Conservation (phyloP, 176 grass and related monocot genomes). For the Secale cereale region DNA sequence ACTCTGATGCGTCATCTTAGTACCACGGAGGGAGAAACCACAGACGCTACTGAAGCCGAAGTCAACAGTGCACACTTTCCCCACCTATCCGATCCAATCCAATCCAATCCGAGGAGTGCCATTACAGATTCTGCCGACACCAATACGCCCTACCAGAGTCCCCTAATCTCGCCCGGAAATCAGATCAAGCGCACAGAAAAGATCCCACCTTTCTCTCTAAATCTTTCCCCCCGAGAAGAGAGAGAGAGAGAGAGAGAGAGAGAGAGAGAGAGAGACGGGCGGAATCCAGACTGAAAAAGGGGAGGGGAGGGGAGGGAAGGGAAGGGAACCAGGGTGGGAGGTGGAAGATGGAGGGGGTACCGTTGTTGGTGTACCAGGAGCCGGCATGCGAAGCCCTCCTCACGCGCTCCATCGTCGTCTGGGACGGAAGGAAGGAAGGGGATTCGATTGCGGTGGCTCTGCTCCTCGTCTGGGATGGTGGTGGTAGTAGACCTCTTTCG, state of each 20-base stretch:
- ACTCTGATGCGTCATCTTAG: background rate
- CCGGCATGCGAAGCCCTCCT: constrained; percentile 77
- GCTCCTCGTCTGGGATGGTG: background rate
- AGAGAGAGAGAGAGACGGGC: background rate
- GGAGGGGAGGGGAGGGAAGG: too few species aligned
- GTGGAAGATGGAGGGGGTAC: constrained; percentile 26
- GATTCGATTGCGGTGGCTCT: background rate
- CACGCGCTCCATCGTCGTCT: constrained; percentile 47
- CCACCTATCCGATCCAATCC: background rate
- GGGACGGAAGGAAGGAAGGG: background rate
- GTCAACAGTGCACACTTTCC: background rate
- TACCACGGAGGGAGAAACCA: background rate
- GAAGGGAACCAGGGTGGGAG: background rate
- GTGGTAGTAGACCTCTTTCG: background rate
- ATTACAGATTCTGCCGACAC: background rate
- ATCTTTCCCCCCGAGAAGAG: background rate
- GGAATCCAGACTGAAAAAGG: background rate
- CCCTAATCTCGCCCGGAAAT: background rate
- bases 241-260: background rate
- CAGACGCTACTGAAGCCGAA: background rate
- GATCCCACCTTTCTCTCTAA: background rate
- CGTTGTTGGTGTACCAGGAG: constrained; percentile 89
- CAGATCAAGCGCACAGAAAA: background rate
- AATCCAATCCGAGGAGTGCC: background rate
- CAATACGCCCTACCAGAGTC: background rate